Evolutionary conservation across 2,329 filamentous ascomycete species (phyloP).

Genomic region (Metarhizium anisopliae): DNA sequence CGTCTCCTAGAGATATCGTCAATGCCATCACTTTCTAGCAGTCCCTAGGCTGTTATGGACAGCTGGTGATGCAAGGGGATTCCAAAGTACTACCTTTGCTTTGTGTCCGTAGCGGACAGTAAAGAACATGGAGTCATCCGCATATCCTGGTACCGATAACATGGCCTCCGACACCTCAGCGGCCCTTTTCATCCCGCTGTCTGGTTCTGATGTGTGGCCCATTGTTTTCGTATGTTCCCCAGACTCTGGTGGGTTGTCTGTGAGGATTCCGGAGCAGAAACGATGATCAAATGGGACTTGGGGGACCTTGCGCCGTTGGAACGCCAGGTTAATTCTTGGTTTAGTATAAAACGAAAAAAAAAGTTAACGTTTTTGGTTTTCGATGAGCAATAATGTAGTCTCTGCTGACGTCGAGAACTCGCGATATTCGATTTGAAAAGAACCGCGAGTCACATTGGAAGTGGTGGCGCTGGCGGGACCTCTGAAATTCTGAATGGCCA

Average conservation of each 20-base stretch:
- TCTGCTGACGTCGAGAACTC: no score
- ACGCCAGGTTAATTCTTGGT: neutral
- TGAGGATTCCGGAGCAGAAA: neutral
- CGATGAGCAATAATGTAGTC: no score
- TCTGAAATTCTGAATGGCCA: no score
- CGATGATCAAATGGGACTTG: neutral
- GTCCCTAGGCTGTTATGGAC: neutral
- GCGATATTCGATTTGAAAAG: no score
- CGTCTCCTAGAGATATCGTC: slow-evolving; percentile 8
- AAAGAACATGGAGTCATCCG: slow-evolving; percentile 21
- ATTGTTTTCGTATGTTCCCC: neutral
- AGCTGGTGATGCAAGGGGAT: no score
- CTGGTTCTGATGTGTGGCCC: slow-evolving; percentile 1
- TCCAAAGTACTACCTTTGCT: slow-evolving; percentile 13
- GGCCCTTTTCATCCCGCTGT: slow-evolving; percentile 15
- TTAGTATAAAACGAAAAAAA: neutral
- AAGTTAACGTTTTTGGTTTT: neutral
- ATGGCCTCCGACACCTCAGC: slow-evolving; percentile 17
- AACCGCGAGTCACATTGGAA: no score
- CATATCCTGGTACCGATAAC: slow-evolving; percentile 18
- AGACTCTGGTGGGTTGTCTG: neutral
- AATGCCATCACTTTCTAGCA: neutral
- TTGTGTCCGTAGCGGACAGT: slow-evolving; percentile 16
- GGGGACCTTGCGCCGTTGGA: no score
- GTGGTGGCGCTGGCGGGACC: no score